Conservation (phyloP, 768 basidiomycete genomes). For the Daedaleopsis sinensis region DNA sequence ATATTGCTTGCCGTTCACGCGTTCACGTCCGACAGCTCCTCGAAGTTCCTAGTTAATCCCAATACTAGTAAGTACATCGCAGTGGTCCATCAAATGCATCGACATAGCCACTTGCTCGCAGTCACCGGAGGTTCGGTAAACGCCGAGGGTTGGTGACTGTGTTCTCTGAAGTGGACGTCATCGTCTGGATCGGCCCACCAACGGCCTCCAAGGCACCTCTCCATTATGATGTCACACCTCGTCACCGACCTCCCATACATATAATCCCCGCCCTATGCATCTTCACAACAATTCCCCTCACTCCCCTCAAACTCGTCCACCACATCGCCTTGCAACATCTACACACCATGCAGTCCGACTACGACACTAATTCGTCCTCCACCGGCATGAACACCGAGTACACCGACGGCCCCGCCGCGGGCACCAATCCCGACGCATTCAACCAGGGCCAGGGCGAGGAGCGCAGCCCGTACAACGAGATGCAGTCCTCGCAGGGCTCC, state of each 20-base stretch:
- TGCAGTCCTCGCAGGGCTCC: conserved; percentile 17
- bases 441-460: conserved; percentile 23
- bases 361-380: conserved; percentile 9
- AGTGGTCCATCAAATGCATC: no score
- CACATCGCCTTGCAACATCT: conserved; percentile 3
- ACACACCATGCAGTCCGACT: conserved; percentile 17
- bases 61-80: no score
- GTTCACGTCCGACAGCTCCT: no score
- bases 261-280: background rate
- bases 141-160: no score
- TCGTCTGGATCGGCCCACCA: no score
- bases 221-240: background rate
- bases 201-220: no score
- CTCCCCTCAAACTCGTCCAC: background rate
- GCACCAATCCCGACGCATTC: conserved; percentile 18
- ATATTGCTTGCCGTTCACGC: no score
- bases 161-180: no score
- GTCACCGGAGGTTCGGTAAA: no score
- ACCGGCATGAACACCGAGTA: conserved; percentile 18
- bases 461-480: conserved; percentile 24
- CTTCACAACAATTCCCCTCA: background rate
- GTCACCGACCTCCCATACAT: conserved; percentile 1
- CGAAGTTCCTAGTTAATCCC: no score
- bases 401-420: conserved; percentile 19
- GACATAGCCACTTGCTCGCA: no score